phyloP scores from a whole-genome alignment of 805 yeast species.

The Cyberlindnera japonica region DNA sequence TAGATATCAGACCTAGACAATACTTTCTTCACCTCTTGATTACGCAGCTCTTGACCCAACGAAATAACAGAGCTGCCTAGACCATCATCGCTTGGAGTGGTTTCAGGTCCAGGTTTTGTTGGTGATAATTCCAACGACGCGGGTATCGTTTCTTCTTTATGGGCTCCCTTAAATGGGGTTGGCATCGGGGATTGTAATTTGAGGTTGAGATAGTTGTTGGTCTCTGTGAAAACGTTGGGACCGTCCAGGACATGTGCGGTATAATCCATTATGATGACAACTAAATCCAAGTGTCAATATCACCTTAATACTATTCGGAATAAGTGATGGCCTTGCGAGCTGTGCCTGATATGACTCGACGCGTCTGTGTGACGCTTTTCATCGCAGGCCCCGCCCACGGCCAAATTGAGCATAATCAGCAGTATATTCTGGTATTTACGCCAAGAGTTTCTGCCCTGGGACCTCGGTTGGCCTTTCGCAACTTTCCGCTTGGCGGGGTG shows the following conservation, averaged over 20 bases:
- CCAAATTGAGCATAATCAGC: no score
- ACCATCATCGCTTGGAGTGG: conserved; percentile 1
- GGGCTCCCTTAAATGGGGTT: conserved; percentile 13
- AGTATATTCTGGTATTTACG: no score
- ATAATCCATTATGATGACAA: conserved; percentile 23
- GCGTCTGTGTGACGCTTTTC: not conserved
- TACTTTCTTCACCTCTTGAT: conserved; percentile 8
- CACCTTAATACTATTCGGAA: no score
- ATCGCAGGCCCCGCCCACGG: not conserved
- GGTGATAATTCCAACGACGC: conserved; percentile 9
- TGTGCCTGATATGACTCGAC: conserved; percentile 3
- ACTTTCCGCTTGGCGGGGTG: no score
- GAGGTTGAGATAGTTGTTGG: conserved; percentile 15
- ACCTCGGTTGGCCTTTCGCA: no score
- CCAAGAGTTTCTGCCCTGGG: no score
- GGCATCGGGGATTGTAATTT: conserved; percentile 26
- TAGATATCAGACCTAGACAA: conserved; percentile 37
- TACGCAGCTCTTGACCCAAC: conserved; percentile 11
- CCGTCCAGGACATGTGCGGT: conserved; percentile 18
- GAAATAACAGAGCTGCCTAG: conserved; percentile 11
- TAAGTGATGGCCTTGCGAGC: no score
- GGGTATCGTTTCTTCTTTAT: conserved; percentile 3
- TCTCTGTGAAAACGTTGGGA: conserved; percentile 20
- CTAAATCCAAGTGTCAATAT: no score
- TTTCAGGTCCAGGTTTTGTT: conserved; percentile 8